Evolutionary conservation across 192 early-diverging fungal species (phyloP).

Genomic region (Diversispora eburnea): DNA sequence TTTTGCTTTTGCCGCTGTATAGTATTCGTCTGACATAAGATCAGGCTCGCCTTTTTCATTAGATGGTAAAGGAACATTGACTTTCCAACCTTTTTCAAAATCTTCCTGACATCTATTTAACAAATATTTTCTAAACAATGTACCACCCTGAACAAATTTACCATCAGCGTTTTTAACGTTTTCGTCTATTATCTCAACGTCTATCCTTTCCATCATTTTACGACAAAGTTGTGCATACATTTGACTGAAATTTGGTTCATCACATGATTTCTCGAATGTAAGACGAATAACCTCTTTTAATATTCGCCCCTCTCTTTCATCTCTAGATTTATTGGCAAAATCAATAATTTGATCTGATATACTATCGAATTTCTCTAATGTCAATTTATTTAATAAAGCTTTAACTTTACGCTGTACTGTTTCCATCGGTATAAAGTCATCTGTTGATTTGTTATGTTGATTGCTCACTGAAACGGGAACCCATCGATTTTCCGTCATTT

Average conservation of each 20-base stretch:
- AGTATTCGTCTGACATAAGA: slow-evolving; percentile 77
- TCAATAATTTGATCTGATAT: slow-evolving; percentile 81
- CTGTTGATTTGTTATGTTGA: slow-evolving; percentile 30
- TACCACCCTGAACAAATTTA: slow-evolving; percentile 50
- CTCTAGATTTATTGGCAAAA: slow-evolving; percentile 66
- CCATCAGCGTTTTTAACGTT: slow-evolving; percentile 58
- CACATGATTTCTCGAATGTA: slow-evolving; percentile 93
- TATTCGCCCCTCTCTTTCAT: slow-evolving; percentile 65
- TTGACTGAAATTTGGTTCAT: slow-evolving; percentile 85
- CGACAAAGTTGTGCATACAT: slow-evolving; percentile 90
- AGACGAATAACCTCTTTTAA: slow-evolving; percentile 79
- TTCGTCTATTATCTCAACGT: slow-evolving; percentile 55
- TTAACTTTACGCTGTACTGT: slow-evolving; percentile 76
- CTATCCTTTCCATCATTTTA: slow-evolving; percentile 67
- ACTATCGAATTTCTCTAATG: slow-evolving; percentile 88
- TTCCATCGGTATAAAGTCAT: slow-evolving; percentile 50
- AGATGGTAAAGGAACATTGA: slow-evolving; percentile 60
- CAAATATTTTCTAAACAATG: slow-evolving; percentile 86
- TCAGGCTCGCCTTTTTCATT: slow-evolving; percentile 59
- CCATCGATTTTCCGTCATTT: slow-evolving; percentile 83
- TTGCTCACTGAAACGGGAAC: slow-evolving; percentile 51
- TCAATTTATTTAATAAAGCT: slow-evolving; percentile 94
- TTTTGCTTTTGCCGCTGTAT: slow-evolving; percentile 86
- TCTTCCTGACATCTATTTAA: slow-evolving; percentile 93
- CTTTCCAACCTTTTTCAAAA: slow-evolving; percentile 88